phyloP scores from a whole-genome alignment of 805 yeast species.

The Candida incommunis region DNA sequence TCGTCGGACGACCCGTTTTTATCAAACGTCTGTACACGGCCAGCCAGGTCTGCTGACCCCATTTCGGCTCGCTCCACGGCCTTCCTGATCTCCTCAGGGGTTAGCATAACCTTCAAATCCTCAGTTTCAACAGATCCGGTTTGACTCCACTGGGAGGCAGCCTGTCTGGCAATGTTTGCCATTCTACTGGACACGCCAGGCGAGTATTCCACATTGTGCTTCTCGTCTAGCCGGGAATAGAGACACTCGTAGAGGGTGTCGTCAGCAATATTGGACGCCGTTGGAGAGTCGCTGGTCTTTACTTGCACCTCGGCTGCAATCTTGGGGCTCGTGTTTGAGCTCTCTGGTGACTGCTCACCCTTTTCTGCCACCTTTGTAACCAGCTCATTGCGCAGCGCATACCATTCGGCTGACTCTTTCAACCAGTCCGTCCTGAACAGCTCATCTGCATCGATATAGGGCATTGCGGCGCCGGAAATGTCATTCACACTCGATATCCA shows the following conservation, averaged over 20 bases:
- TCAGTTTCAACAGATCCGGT: background rate
- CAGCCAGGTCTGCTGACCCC: too few relatives aligned
- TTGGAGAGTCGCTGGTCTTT: too few relatives aligned
- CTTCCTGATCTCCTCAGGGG: background rate
- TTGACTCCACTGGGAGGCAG: constrained; percentile 8
- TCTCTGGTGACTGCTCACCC: background rate
- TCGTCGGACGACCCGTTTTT: background rate
- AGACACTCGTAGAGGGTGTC: background rate
- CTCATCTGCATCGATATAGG: background rate
- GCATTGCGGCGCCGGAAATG: background rate
- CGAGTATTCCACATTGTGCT: constrained; percentile 1
- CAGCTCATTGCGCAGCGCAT: background rate
- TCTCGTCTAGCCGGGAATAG: background rate
- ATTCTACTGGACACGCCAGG: background rate
- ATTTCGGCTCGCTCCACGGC: too few relatives aligned
- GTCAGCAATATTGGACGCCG: too few relatives aligned
- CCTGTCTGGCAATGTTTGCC: constrained; percentile 1
- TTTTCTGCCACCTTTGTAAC: background rate
- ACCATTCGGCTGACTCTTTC: background rate
- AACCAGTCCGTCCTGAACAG: background rate
- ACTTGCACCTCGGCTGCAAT: too few relatives aligned
- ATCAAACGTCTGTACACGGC: too few relatives aligned
- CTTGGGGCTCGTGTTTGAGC: background rate
- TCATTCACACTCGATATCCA: too few relatives aligned
- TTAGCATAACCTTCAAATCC: background rate